Evolutionary conservation across 495 filamentous ascomycete species (phyloP), one percentile per base, ranked within the genome.

Genomic region (Melanomma pulvis-pyrius): DNA sequence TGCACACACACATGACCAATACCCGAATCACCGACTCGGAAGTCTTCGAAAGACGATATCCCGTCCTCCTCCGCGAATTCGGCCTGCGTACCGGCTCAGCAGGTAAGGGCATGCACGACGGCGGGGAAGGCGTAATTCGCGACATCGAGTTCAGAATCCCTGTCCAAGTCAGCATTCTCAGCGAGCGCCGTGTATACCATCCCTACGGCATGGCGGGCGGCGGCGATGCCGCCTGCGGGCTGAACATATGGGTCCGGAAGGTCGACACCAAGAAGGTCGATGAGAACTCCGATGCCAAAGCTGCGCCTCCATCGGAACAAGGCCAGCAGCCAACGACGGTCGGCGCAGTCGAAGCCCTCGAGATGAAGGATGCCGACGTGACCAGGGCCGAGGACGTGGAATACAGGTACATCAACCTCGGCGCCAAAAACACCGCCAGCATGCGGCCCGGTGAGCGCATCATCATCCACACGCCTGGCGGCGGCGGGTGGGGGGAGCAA

Each of bases 1-100:
- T 98, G 48, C 94, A 98, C 74, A 89, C 87, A 22, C 93, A 98
- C 77, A 98, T 98, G 93, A 98, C 94, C n/a, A 98, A 98, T 76
- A 98, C 94, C 5, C 87, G 94, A 0, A 98, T 98, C 74, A 98
- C 94, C 0, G 94, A 98, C 78, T 83, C 91, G 0, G 94, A 98
- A 70, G 87, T 97, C n/a, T 93, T 98, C 70, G 94, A 98, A 77
- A 84, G 93, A 1, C 84, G 94, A 17, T 98, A 98, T 71, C 94
- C 94, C 0, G 90, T 96, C 1, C 72, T 97, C 15, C 81, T 98
- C 21, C 83, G 90, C 0, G 87, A 93, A 73, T 98, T 97, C 74
- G 86, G 86, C 2, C 81, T 97, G 25, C 80, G 93, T 0, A 71
- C 78, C 25, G 87, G 86, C 0, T 88, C 84, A 13, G 89, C 88